A percentile compares a stretch with the other conserved stretches of the same genome.
Evolutionary conservation across 202 grass and related monocot species (phyloP).

Genomic region (Hordeum pubiflorum): DNA sequence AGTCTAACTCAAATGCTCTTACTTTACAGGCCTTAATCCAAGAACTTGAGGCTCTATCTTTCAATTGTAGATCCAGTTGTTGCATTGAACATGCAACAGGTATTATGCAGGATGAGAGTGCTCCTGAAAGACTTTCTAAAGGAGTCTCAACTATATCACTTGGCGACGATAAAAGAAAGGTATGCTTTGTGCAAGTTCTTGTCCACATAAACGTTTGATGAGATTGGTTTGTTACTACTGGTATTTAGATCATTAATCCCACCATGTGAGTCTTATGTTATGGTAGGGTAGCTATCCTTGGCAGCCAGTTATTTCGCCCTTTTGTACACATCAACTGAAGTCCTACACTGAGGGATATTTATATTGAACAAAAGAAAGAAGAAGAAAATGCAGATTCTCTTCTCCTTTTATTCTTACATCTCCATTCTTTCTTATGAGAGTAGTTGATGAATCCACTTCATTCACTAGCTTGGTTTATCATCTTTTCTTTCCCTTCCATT

Average conservation of each 20-base stretch:
- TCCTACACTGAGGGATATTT: not conserved
- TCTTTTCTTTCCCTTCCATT: not conserved
- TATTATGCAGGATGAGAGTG: constrained; percentile 77
- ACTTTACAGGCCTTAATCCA: constrained; percentile 60
- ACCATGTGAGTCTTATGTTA: not conserved
- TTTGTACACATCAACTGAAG: not conserved
- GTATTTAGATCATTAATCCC: not conserved
- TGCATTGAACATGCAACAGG: constrained; percentile 92
- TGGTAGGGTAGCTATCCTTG: not conserved
- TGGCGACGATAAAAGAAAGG: constrained; percentile 50
- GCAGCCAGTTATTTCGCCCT: not conserved
- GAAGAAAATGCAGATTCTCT: not conserved
- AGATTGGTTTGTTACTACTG: not conserved
- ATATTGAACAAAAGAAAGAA: not conserved
- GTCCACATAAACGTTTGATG: not conserved
- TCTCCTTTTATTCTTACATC: not conserved
- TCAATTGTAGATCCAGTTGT: constrained; percentile 79
- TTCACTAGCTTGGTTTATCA: not conserved
- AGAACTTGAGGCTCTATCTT: constrained; percentile 67
- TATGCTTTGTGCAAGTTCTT: constrained; percentile 5
- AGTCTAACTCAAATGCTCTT: constrained; percentile 11
- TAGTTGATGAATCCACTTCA: not conserved
- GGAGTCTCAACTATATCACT: constrained; percentile 75
- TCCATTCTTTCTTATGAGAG: not conserved
- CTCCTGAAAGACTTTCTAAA: constrained; percentile 85